Base-by-base conservation (phyloP, 148 eudicot species). In the Hydrangea macrophylla region DNA sequence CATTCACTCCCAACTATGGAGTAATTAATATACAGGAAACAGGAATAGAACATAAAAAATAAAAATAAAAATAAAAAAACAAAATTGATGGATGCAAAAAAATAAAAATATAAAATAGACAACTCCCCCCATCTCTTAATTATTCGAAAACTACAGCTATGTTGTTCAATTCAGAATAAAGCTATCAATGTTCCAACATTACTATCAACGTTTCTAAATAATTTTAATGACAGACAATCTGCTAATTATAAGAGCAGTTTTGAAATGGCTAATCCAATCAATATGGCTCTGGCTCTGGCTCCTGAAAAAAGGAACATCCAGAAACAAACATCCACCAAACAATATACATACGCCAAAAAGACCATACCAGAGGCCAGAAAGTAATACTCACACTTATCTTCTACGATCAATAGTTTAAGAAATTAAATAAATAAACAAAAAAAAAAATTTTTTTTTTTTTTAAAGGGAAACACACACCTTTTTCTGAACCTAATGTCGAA, bases 401-500 rank as follows among this genome's bases (percentile, higher is more conserved):
- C n/a, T 22, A 64, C 22, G 51, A 65, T 48, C 42, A 50, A 51
- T 27, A 65, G 20, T 18, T 18, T 9, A 44, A 45, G 5, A 8
- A 27, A 45, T 6, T 25, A 64, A 45, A 27, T 45, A 45, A 27
- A 44, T 6, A 7, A 28, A 64, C 28, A 1, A 22, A 64, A n/a
- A n/a, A n/a, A n/a, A n/a, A n/a, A n/a, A n/a, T n/a, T n/a, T n/a
- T n/a, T n/a, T n/a, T n/a, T n/a, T n/a, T n/a, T n/a, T n/a, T 55
- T 53, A 25, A 27, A 17, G 9, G 9, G 6, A 15, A 26, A 65
- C 53, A 30, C 53, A 30, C 12, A 30, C 58, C 33, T 13, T 56
- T 63, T 32, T 32, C 58, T 48, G 58, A 65, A 65, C 58, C 42
- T 12, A 15, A 65, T 32, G 69, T 30, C 32, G 6, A 51, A 51